A percentile compares a stretch with the other conserved stretches of the same genome.
Evolutionary conservation across 2,329 filamentous ascomycete species (phyloP).

Genomic region (Claviceps capensis): DNA sequence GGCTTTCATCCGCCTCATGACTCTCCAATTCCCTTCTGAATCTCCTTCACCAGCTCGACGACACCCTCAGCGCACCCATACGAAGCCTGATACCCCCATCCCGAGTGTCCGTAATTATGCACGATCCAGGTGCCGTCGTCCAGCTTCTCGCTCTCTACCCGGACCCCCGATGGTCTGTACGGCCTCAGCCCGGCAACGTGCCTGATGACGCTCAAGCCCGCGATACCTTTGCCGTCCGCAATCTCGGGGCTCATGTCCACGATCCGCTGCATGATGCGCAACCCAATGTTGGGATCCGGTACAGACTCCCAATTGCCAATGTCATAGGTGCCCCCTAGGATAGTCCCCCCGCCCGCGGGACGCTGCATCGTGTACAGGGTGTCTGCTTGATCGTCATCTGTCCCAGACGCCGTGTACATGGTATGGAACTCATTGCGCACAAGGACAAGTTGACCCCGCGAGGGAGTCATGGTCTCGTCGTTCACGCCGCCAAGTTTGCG

Average conservation of each 20-base stretch:
- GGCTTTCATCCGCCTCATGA: slow-evolving; percentile 11
- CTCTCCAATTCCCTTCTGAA: slow-evolving; percentile 24
- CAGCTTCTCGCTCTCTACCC: slow-evolving; percentile 47
- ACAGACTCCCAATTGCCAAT: slow-evolving; percentile 66
- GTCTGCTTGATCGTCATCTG: slow-evolving; percentile 60
- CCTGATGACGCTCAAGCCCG: slow-evolving; percentile 60
- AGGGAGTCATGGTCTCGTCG: slow-evolving; percentile 60
- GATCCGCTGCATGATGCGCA: slow-evolving; percentile 71
- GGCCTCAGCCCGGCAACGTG: slow-evolving; percentile 77
- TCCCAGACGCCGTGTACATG: slow-evolving; percentile 59
- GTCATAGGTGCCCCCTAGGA: slow-evolving; percentile 78
- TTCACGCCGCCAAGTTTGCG: slow-evolving; percentile 67
- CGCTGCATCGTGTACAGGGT: slow-evolving; percentile 71
- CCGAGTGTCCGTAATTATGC: slow-evolving; percentile 69
- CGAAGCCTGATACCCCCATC: slow-evolving; percentile 59
- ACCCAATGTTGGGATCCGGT: slow-evolving; percentile 65
- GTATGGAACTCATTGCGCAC: slow-evolving; percentile 63
- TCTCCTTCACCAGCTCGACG: slow-evolving; percentile 51
- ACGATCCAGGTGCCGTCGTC: slow-evolving; percentile 51
- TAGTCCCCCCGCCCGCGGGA: slow-evolving; percentile 64
- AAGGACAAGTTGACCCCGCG: slow-evolving; percentile 70
- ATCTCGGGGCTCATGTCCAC: slow-evolving; percentile 52
- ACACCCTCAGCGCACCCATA: slow-evolving; percentile 60
- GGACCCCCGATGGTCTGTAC: slow-evolving; percentile 55
- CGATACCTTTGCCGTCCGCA: slow-evolving; percentile 51